These are phyloP conservation scores for Globisporangium sylvaticum DNA, from an alignment of 352 stramenopile species.

Conservation along the genomic window DNA sequence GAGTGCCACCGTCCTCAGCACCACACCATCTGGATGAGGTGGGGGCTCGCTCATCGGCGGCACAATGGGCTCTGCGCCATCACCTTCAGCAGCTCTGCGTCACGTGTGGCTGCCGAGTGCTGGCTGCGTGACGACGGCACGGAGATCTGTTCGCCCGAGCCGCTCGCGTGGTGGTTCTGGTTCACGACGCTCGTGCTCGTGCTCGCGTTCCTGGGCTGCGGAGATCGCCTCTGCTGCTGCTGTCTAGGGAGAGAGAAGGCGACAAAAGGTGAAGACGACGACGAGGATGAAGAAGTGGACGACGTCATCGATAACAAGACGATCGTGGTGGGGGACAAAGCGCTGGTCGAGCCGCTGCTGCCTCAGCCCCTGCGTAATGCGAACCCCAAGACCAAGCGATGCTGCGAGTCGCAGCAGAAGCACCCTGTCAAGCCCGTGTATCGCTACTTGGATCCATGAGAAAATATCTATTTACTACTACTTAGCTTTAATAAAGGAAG, in stretches of 20 bases:
- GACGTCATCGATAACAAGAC: background rate
- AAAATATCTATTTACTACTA: background rate
- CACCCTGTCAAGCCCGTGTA: conserved; percentile 35
- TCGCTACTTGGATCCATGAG: conserved; percentile 36
- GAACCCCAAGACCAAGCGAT: conserved; percentile 2
- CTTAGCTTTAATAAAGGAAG: background rate
- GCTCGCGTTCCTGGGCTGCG: conserved; percentile 30
- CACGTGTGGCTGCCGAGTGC: conserved; percentile 38
- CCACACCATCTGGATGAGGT: background rate
- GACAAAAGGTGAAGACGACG: conserved; percentile 1
- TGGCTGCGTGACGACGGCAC: conserved; percentile 51
- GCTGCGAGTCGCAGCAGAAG: conserved; percentile 9
- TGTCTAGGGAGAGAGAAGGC: conserved; percentile 4
- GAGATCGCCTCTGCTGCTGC: conserved; percentile 25
- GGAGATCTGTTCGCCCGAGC: conserved; percentile 52
- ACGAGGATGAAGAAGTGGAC: conserved; percentile 5
- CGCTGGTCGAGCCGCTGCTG: conserved; percentile 16
- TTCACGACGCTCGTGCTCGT: conserved; percentile 47
- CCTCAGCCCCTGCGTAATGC: conserved; percentile 1
- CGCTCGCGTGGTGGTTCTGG: conserved; percentile 66
- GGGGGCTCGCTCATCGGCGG: background rate
- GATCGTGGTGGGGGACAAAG: background rate
- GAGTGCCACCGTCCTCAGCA: background rate
- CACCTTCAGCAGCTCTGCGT: background rate
- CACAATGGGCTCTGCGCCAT: background rate